Evolutionary conservation across 2,329 filamentous ascomycete species (phyloP).

Genomic region (Paecilomyces niveus): DNA sequence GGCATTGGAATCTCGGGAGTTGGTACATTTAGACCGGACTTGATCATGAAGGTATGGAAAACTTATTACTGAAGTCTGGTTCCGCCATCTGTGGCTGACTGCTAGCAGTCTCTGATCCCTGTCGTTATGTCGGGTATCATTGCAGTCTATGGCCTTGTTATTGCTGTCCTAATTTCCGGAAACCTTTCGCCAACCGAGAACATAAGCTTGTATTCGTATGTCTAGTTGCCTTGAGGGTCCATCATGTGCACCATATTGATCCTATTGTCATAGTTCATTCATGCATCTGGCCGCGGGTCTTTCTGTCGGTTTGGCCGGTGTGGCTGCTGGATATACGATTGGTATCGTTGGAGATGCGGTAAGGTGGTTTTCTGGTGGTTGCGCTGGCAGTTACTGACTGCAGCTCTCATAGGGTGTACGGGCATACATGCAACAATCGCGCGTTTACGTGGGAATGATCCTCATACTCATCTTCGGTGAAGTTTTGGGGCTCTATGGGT

Average conservation of each 20-base stretch:
- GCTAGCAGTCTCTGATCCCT: constrained; percentile 41
- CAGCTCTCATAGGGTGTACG: constrained; percentile 58
- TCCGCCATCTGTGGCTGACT: constrained; percentile 10
- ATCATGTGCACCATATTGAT: constrained; percentile 12
- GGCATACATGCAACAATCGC: constrained; percentile 91
- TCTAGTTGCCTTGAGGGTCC: constrained; percentile 10
- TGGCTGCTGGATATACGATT: constrained; percentile 94
- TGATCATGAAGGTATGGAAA: constrained; percentile 58
- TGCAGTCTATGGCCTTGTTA: constrained; percentile 94
- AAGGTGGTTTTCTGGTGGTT: constrained; percentile 20
- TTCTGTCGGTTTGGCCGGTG: constrained; percentile 82
- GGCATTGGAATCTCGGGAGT: constrained; percentile 62
- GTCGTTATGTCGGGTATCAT: constrained; percentile 97
- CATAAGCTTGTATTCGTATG: constrained; percentile 80
- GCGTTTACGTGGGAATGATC: constrained; percentile 98
- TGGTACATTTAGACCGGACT: constrained; percentile 57
- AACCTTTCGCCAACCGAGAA: constrained; percentile 65
- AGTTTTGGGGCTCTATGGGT: constrained; percentile 95
- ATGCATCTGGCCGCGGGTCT: constrained; percentile 89
- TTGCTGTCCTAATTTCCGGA: constrained; percentile 89
- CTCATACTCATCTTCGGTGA: constrained; percentile 97
- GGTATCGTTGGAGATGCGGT: constrained; percentile 90
- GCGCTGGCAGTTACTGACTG: constrained; percentile 13
- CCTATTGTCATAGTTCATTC: constrained; percentile 58
- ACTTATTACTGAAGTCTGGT: background rate